Base-by-base conservation (phyloP, 2,329 filamentous ascomycete genomes). In the Gnomoniopsis smithogilvyi region DNA sequence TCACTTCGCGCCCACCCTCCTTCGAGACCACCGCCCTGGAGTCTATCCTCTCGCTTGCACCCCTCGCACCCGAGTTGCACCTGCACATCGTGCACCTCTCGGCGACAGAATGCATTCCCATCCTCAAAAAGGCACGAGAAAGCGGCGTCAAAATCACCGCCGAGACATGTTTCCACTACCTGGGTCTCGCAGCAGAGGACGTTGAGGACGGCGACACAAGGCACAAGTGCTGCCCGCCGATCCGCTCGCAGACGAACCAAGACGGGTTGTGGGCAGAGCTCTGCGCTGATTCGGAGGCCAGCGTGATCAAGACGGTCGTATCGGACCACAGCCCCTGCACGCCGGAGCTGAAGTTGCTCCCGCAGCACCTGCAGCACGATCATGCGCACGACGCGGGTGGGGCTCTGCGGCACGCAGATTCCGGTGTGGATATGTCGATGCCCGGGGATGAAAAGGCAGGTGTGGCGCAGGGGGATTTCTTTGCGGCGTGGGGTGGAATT, bases 311-410 rank as follows among this genome's bases (percentile, higher is more conserved):
- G 69, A 98, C 95, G 0, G 84, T 99, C 33, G 95, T 99, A 2
- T 96, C 90, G 0, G 95, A 98, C 70, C 95, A 99, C 78, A 96
- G 91, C 6, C 95, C 95, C 6, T 98, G 95, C 79, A 98, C 95
- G 3, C 94, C 95, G 0, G 88, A 96, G 70, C 82, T 99, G 56
- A 99, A 99, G 74, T 83, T 96, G 19, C 83, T 97, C 0, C 93
- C 94, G 0, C 73, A 80, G 1, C 83, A 88, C 65, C 80, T 95
- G 12, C 71, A 70, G 80, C 41, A 73, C 65, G 47, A 49, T 15
- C 55, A 60, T 6, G 61, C 56, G 3, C 54, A 58, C 6, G 52
- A 41, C 10, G 54, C 57, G 24, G 56, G 58, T 10, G 59, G 76
- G 3, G 61, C 67, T 41, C 77, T 83, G 60, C 73, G 69, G 52